Evolutionary conservation across 164 flowering plant genomes (phyloP).

Genomic region (Aristolochia contorta): DNA sequence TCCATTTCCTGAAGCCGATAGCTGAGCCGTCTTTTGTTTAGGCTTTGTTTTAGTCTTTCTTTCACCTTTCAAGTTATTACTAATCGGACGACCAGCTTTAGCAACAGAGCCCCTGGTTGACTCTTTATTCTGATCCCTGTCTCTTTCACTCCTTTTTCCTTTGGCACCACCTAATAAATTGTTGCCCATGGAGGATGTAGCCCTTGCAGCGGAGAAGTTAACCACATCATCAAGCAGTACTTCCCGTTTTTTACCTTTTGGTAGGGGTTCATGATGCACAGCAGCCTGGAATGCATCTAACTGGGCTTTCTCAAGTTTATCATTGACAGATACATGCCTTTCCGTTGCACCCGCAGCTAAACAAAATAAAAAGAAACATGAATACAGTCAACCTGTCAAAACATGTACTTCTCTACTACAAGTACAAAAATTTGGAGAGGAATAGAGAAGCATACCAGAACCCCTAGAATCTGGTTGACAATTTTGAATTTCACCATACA

Average conservation of each 20-base stretch:
- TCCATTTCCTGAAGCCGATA: slow-evolving; percentile 43
- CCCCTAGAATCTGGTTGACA: slow-evolving; percentile 28
- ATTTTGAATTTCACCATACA: slow-evolving; percentile 21
- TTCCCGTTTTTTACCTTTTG: slow-evolving; percentile 62
- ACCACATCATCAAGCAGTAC: slow-evolving; percentile 65
- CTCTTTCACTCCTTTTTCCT: slow-evolving; percentile 78
- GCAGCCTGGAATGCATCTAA: slow-evolving; percentile 31
- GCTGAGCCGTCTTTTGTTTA: slow-evolving; percentile 57
- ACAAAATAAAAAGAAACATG: neutral
- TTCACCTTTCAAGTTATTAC: slow-evolving; percentile 38
- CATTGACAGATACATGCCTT: slow-evolving; percentile 21
- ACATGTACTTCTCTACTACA: neutral
- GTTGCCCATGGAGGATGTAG: slow-evolving; percentile 31
- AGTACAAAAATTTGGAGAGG: neutral
- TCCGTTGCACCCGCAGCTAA: slow-evolving; percentile 27
- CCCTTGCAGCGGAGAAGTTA: slow-evolving; percentile 29
- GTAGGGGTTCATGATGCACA: slow-evolving; percentile 40
- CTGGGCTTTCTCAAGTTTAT: slow-evolving; percentile 23
- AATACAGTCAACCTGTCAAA: neutral
- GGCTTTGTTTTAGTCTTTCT: slow-evolving; percentile 67
- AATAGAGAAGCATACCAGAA: slow-evolving; percentile 27
- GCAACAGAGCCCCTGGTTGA: slow-evolving; percentile 26
- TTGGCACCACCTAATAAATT: slow-evolving; percentile 42
- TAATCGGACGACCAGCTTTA: slow-evolving; percentile 40
- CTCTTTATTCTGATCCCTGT: slow-evolving; percentile 35